phyloP scores from a whole-genome alignment of 345 rosid species.

The Aquilaria sinensis region DNA sequence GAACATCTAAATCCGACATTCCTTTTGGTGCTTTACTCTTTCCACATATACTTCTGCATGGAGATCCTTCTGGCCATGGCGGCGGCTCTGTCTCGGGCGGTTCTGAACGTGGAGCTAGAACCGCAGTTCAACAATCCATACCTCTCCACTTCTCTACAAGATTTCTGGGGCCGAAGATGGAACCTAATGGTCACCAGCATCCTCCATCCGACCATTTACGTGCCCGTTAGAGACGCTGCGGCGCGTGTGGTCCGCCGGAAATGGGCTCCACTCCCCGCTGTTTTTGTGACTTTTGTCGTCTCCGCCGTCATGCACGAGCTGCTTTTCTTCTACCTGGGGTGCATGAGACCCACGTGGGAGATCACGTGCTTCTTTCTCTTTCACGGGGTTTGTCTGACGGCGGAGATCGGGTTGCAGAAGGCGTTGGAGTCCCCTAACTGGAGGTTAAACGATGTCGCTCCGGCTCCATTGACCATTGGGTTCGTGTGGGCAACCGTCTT shows the following conservation, averaged over 20 bases:
- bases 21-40: slow-evolving; percentile 1
- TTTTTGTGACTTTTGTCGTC: slow-evolving; percentile 6
- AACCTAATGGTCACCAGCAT: slow-evolving; percentile 24
- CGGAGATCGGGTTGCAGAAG: slow-evolving; percentile 17
- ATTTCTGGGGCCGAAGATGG: slow-evolving; percentile 34
- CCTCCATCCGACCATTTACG: slow-evolving; percentile 18
- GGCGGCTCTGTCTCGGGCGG: slow-evolving; percentile 3
- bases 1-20: slow-evolving; percentile 3
- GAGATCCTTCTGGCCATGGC: not conserved
- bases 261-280: not conserved
- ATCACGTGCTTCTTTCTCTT: slow-evolving; percentile 22
- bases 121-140: slow-evolving; percentile 42
- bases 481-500: slow-evolving; percentile 16
- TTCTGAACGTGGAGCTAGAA: slow-evolving; percentile 26
- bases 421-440: not conserved
- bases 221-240: slow-evolving; percentile 5
- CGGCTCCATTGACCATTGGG: slow-evolving; percentile 9
- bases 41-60: slow-evolving; percentile 10
- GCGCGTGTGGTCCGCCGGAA: not conserved
- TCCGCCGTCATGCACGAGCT: slow-evolving; percentile 28
- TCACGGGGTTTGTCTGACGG: slow-evolving; percentile 13
- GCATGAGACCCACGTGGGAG: slow-evolving; percentile 21
- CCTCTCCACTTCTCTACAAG: slow-evolving; percentile 28
- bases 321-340: slow-evolving; percentile 14
- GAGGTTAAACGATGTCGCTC: slow-evolving; percentile 12